Base-by-base conservation (phyloP, 2,329 filamentous ascomycete species). In the Sclerotinia trifoliorum region DNA sequence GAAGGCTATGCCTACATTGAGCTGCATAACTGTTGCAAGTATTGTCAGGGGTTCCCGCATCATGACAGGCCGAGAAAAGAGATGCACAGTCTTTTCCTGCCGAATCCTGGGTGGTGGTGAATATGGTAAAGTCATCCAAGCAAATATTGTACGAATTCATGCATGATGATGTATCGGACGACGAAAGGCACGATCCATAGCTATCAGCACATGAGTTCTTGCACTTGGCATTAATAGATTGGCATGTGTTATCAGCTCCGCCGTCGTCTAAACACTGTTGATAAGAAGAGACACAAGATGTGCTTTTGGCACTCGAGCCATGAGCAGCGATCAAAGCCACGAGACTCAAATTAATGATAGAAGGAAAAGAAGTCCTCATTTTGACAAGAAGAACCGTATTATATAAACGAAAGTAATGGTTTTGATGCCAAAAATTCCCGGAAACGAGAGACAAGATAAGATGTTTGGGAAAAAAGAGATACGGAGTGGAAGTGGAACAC, bases 81-180 rank as follows among this genome's bases (percentile, higher is more conserved):
- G 69, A 70, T 17, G 68, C 69, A 58, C 69, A 70, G 29, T 70
- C 69, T 46, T 60, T 70, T 42, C 67, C 69, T 3, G 69, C 69
- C 26, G 67, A 70, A 44, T 60, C 58, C 39, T 46, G 35, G 6
- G 57, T 44, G 1, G 69, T 69, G 17, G 69, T 52, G 39, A 70
- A 70, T 39, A 70, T 52, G 24, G 57, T 60, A 52, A 66, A 70
- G 8, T 19, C 46, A 60, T 70, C 29, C 56, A 69, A 46, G 55
- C 69, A 70, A 35, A 10, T 6, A 26, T 65, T 65, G n/a, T 58
- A 65, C 8, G 21, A 11, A 17, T 19, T 65, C 26, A 48, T 65
- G 17, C 63, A 65, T 35, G 51, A 39, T 4, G 63, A 21, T 21
- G 11, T 26, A 26, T 65, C 21, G 35, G 21, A 42, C 1, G 39